phyloP scores from a whole-genome alignment of 495 filamentous ascomycete genomes.

The Talaromyces trachyspermus region DNA sequence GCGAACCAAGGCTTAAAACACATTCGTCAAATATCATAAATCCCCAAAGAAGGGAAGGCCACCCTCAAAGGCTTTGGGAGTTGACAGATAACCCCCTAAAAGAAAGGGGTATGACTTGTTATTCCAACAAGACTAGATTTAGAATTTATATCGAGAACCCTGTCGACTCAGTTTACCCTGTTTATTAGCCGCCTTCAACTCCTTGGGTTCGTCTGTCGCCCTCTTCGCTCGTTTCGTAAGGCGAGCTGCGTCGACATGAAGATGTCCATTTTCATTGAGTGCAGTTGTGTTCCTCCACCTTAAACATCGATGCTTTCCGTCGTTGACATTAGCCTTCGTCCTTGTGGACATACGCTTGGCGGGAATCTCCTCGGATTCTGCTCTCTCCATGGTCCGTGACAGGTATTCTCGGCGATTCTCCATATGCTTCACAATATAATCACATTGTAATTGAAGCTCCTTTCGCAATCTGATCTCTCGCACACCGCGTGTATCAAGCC shows the following conservation, averaged over 20 bases:
- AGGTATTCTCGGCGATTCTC: constrained; percentile 66
- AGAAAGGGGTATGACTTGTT: too few relatives aligned
- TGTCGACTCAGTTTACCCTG: constrained; percentile 45
- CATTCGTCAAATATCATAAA: too few relatives aligned
- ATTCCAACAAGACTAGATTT: too few relatives aligned
- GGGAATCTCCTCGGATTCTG: constrained; percentile 47
- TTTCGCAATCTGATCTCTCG: constrained; percentile 81
- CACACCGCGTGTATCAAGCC: constrained; percentile 78
- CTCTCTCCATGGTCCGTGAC: constrained; percentile 41
- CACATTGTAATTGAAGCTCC: constrained; percentile 70
- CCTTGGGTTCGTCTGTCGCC: constrained; percentile 33
- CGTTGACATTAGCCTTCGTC: constrained; percentile 58
- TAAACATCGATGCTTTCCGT: constrained; percentile 62
- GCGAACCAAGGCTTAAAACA: too few relatives aligned
- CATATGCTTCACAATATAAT: constrained; percentile 77
- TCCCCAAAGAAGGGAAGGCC: too few relatives aligned
- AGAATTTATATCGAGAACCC: constrained; percentile 40
- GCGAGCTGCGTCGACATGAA: constrained; percentile 70
- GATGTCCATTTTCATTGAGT: constrained; percentile 66
- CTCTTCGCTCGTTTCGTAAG: constrained; percentile 55
- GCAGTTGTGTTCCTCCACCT: constrained; percentile 77
- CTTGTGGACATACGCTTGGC: constrained; percentile 71
- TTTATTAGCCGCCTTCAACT: constrained; percentile 36
- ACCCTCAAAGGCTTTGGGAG: too few relatives aligned
- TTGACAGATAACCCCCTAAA: too few relatives aligned